Conservation (phyloP, 2,329 filamentous ascomycete species). For the Acrodontium crateriforme region DNA sequence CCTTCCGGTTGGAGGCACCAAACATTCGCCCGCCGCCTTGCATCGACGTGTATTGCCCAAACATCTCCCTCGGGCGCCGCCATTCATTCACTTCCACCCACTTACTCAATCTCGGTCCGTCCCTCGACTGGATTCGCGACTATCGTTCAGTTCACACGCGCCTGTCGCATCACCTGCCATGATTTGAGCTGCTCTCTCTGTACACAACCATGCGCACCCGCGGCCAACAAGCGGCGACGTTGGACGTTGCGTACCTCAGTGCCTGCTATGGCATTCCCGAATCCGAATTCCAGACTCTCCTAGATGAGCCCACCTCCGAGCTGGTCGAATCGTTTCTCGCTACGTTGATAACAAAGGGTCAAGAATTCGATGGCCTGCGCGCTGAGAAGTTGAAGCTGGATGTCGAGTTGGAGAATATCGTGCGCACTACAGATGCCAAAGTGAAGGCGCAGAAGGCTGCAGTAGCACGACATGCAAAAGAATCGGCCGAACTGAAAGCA, state of each 20-base stretch:
- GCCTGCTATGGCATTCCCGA: constrained; percentile 57
- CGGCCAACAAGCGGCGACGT: no score
- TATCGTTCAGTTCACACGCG: no score
- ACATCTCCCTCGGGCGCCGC: no score
- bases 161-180: no score
- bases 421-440: constrained; percentile 70
- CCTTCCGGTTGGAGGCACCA: no score
- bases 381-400: constrained; percentile 80
- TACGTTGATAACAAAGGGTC: constrained; percentile 63
- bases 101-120: no score
- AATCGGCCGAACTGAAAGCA: constrained; percentile 66
- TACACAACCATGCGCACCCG: no score
- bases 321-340: constrained; percentile 63
- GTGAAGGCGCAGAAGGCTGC: constrained; percentile 68
- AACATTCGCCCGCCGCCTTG: no score
- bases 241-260: constrained; percentile 58
- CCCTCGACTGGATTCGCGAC: no score
- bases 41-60: no score
- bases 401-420: constrained; percentile 84
- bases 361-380: constrained; percentile 67
- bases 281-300: constrained; percentile 44
- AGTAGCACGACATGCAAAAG: constrained; percentile 69
- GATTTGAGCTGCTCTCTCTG: no score
- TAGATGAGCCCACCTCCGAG: constrained; percentile 59
- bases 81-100: no score